These are phyloP conservation scores for Podaxis mareebaensis DNA, from an alignment of 768 basidiomycete species.

Conservation along the genomic window DNA sequence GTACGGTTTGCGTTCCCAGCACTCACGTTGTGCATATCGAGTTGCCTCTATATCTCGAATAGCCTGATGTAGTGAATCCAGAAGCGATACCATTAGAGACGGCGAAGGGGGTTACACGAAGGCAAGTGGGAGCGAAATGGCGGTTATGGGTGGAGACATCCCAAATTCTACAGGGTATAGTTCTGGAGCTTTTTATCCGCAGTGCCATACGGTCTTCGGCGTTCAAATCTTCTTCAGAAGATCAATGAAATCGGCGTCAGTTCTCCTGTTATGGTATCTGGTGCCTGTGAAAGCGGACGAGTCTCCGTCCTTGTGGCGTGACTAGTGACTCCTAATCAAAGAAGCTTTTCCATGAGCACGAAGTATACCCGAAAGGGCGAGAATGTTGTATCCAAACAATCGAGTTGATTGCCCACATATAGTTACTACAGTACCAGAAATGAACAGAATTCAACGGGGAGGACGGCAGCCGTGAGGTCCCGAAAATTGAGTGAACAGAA, in stretches of 20 bases:
- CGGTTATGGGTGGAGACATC: not conserved
- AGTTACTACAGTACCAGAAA: not conserved
- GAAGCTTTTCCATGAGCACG: slow-evolving; percentile 2
- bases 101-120: not conserved
- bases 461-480: not conserved
- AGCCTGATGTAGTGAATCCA: slow-evolving; percentile 22
- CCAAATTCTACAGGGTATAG: not conserved
- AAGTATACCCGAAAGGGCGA: not conserved
- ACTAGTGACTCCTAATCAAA: not conserved
- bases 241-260: slow-evolving; percentile 1
- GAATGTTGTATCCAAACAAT: not conserved
- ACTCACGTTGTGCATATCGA: slow-evolving; percentile 46
- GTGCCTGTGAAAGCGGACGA: not conserved
- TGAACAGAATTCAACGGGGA: not conserved
- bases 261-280: not conserved
- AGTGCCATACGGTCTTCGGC: not conserved
- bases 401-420: not conserved
- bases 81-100: not conserved
- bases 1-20: not conserved
- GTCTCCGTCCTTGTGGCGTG: not conserved
- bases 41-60: slow-evolving; percentile 40
- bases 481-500: too few relatives aligned
- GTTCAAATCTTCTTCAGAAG: not conserved
- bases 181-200: slow-evolving; percentile 3
- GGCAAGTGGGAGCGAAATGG: not conserved